Conservation (phyloP, 2,329 filamentous ascomycete species). For the Trichoderma gracile region DNA sequence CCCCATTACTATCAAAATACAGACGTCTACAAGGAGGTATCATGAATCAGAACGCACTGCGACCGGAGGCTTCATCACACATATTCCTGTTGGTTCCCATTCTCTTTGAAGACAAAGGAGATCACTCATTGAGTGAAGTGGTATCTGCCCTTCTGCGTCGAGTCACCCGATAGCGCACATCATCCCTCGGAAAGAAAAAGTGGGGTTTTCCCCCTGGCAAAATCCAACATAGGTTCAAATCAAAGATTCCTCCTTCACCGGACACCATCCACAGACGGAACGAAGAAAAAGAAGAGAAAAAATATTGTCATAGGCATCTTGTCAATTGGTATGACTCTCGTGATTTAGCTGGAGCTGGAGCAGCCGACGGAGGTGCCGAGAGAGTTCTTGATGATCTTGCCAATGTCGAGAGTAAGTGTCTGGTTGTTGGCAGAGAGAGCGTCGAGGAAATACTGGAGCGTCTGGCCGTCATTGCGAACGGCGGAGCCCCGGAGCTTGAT, state of each 20-base stretch:
- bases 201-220: background rate
- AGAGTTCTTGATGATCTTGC: slow-evolving; percentile 43
- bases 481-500: slow-evolving; percentile 55
- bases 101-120: slow-evolving; percentile 4
- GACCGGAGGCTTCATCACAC: slow-evolving; percentile 25
- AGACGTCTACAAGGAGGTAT: slow-evolving; percentile 36
- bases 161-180: slow-evolving; percentile 13
- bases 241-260: background rate
- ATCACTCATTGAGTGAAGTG: slow-evolving; percentile 22
- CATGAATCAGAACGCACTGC: slow-evolving; percentile 36
- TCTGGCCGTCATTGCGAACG: slow-evolving; percentile 53
- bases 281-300: slow-evolving; percentile 14
- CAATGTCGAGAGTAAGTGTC: slow-evolving; percentile 55
- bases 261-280: slow-evolving; percentile 2
- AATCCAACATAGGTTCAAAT: background rate
- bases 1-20: slow-evolving; percentile 21
- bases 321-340: background rate
- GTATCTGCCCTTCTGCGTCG: slow-evolving; percentile 10
- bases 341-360: slow-evolving; percentile 4
- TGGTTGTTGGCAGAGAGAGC: slow-evolving; percentile 55
- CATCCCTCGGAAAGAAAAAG: slow-evolving; percentile 5
- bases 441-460: slow-evolving; percentile 57
- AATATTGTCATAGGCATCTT: background rate
- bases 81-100: slow-evolving; percentile 19
- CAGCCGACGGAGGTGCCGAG: slow-evolving; percentile 28